Percentiles rank a stretch among this genome's conserved stretches.
Conservation (phyloP, 148 eudicot genomes). For the Cornus controversa region DNA sequence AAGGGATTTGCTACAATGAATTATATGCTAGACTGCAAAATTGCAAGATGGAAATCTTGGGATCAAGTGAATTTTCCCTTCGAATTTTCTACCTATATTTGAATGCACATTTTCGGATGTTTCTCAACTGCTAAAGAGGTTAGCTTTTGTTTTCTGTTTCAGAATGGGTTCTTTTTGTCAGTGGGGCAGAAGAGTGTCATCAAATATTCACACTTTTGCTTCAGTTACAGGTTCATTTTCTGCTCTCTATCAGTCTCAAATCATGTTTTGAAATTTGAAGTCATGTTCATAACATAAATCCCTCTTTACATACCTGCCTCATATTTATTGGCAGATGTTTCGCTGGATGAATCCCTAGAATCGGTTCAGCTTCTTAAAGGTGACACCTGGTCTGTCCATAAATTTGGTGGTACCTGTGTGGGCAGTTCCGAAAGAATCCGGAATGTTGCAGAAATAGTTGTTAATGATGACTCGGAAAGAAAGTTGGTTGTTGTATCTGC, state of each 20-base stretch:
- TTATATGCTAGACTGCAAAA: not conserved
- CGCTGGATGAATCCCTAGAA: slow-evolving; percentile 41
- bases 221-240: slow-evolving; percentile 34
- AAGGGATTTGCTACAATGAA: not conserved
- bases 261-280: not conserved
- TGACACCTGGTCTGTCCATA: slow-evolving; percentile 89
- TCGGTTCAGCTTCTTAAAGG: slow-evolving; percentile 57
- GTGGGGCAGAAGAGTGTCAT: slow-evolving; percentile 24
- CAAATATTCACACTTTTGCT: slow-evolving; percentile 20
- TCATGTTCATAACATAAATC: not conserved
- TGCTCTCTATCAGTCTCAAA: not conserved
- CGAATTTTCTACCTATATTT: not conserved
- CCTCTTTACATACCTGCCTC: not conserved
- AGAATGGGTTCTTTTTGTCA: slow-evolving; percentile 31
- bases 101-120: not conserved
- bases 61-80: not conserved
- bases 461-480: slow-evolving; percentile 66
- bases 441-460: slow-evolving; percentile 80
- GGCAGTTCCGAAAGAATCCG: slow-evolving; percentile 80
- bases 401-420: slow-evolving; percentile 99
- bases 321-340: slow-evolving; percentile 40
- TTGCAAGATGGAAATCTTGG: not conserved
- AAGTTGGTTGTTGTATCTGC: slow-evolving; percentile 96
- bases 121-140: not conserved
- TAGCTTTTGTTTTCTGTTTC: slow-evolving; percentile 16